Evolutionary conservation across 257 asterid genomes (phyloP), one percentile per base, ranked within the genome.

Genomic region (Galeopsis tetrahit): DNA sequence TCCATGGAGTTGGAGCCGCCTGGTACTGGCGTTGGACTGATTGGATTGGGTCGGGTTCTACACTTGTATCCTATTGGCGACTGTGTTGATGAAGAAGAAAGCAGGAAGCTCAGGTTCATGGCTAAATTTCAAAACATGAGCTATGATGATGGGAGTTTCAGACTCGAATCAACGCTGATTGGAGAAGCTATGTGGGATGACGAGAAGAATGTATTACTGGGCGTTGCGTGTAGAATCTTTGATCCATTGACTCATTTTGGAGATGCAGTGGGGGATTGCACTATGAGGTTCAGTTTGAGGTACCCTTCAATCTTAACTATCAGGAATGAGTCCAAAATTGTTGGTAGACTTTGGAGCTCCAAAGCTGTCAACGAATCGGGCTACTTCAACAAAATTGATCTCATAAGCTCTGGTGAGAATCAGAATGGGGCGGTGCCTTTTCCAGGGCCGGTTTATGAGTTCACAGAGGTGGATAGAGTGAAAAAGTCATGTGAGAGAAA

Each of bases 151-250:
- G 48, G 10, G 15, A 11, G 14, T 46, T 61, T 82, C 73, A 69
- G 52, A 28, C 34, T 62, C 0, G 77, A 65, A 10, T 61, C 74
- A 1, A 61, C 82, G 9, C 64, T 85, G 69, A 71, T 87, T 17
- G 96, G 88, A 6, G 96, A 91, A 82, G 92, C 90, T 35, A 64
- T 77, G 31, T 91, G 97, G 97, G 85, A 89, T 43, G 76, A 51
- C 11, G 39, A 75, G 67, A 78, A 42, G 48, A 87, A 87, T 35
- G 79, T 72, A 53, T 40, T 86, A 63, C 52, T 79, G 1, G 62
- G 88, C 35, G 84, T 77, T 48, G 89, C 86, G 4, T 91, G 97
- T 63, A 73, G 78, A 43, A 70, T 91, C 53, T 78, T 77, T 66
- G 70, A 77, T 60, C 79, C 80, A 0, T 32, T 6, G 7, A 40